phyloP scores from a whole-genome alignment of 108 stramenopile genomes.

The Pelagomonas calceolata region DNA sequence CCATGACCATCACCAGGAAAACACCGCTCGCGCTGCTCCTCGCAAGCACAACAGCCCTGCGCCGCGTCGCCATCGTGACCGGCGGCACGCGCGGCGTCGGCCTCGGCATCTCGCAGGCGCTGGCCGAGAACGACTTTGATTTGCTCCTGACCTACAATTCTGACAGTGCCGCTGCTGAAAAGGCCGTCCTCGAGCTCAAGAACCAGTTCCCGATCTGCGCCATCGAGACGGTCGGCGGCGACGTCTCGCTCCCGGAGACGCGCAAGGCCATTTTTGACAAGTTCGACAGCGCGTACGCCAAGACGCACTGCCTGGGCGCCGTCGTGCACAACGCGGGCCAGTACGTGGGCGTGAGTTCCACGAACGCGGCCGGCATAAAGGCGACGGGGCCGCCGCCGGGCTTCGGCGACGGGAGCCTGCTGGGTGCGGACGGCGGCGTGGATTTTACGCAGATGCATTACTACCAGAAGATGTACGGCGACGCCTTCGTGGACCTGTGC shows the following conservation, averaged over 20 bases:
- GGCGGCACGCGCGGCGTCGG: slow-evolving; percentile 62
- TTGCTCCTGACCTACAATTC: slow-evolving; percentile 24
- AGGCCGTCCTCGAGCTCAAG: slow-evolving; percentile 6
- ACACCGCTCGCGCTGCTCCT: no score
- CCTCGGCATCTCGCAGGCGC: slow-evolving; percentile 58
- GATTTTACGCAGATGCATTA: slow-evolving; percentile 7
- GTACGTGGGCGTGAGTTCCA: slow-evolving; percentile 20
- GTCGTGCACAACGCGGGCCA: slow-evolving; percentile 36
- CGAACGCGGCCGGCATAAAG: slow-evolving; percentile 12
- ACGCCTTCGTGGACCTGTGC: slow-evolving; percentile 26
- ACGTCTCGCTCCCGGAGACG: slow-evolving; percentile 4
- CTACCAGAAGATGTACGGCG: slow-evolving; percentile 14
- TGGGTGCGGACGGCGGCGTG: slow-evolving; percentile 6
- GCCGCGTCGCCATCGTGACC: slow-evolving; percentile 47
- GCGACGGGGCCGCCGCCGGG: not conserved
- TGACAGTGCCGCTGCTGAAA: slow-evolving; percentile 16
- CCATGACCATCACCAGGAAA: no score
- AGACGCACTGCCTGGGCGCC: not conserved
- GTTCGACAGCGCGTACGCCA: slow-evolving; percentile 11
- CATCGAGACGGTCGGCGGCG: slow-evolving; percentile 22
- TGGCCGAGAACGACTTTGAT: slow-evolving; percentile 16
- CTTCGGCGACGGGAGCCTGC: slow-evolving; percentile 21
- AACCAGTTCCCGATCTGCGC: slow-evolving; percentile 2
- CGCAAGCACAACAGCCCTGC: no score
- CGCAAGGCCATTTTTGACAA: slow-evolving; percentile 18